Evolutionary conservation across 805 yeast genomes (phyloP).

Genomic region (Priceomyces haplophilus): DNA sequence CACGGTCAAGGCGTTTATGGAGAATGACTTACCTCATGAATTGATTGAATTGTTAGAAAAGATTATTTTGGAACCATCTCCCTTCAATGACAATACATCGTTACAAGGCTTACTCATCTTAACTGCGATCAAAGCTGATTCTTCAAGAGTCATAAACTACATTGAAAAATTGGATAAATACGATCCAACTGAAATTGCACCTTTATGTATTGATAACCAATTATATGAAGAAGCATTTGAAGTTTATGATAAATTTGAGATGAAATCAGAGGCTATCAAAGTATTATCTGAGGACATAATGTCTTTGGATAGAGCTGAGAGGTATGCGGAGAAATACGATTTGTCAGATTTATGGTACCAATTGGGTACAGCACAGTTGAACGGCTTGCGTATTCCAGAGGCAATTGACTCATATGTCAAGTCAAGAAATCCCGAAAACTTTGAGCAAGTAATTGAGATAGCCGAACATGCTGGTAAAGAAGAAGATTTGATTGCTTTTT

Average conservation of each 20-base stretch:
- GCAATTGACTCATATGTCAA: conserved; percentile 88
- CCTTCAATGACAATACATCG: conserved; percentile 92
- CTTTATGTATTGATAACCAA: conserved; percentile 83
- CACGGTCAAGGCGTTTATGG: conserved; percentile 95
- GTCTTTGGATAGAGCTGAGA: conserved; percentile 93
- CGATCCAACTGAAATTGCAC: conserved; percentile 92
- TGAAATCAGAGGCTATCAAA: conserved; percentile 74
- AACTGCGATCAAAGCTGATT: conserved; percentile 95
- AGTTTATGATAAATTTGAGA: conserved; percentile 81
- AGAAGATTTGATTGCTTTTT: conserved; percentile 84
- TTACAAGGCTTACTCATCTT: conserved; percentile 88
- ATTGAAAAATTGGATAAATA: conserved; percentile 87
- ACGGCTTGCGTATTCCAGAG: conserved; percentile 88
- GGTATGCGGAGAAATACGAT: conserved; percentile 87
- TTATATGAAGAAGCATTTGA: conserved; percentile 92
- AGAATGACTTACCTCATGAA: conserved; percentile 87
- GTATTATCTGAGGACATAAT: conserved; percentile 90
- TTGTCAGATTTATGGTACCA: conserved; percentile 89
- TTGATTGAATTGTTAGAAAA: conserved; percentile 92
- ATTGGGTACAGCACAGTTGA: conserved; percentile 92
- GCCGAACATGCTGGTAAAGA: conserved; percentile 94
- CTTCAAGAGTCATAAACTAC: conserved; percentile 75
- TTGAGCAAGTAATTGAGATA: conserved; percentile 86
- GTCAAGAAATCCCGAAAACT: conserved; percentile 89
- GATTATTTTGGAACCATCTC: conserved; percentile 94